Base-by-base conservation (phyloP, 192 early-diverging fungal species). In the Coemansia sp. region DNA sequence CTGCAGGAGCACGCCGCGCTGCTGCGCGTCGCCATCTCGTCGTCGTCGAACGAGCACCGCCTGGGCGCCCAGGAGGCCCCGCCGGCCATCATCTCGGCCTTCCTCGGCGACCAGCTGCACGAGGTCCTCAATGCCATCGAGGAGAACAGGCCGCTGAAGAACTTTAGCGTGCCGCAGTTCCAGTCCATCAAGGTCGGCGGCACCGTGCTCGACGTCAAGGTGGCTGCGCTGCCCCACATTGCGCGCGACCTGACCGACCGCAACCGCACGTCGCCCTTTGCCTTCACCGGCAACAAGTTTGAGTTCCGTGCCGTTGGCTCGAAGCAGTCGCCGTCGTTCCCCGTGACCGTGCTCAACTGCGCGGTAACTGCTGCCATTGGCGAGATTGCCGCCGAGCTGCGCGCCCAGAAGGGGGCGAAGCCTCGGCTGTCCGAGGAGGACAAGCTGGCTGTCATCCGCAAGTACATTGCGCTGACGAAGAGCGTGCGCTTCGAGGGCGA, bases 211-310 rank as follows among this genome's bases (percentile, higher is more conserved):
- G 95, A 97, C 76, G 86, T 99, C 69, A 97, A 97, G 88, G 93
- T 96, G 39, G 88, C 94, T 9, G 89, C 90, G 9, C 86, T 99
- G 45, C 95, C 97, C 62, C 84, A 86, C 71, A 95, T 99, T 70
- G 69, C 90, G 18, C 94, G 97, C 75, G 97, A 99, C 83, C 82
- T 99, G 74, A 99, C 97, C 18, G 97, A 99, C 84, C 94, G 97
- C 85, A 99, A 99, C 90, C 93, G 95, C 74, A 99, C 97, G 33
- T 97, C 95, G 58, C 95, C 97, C 38, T 97, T 99, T 63, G 97
- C 97, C 59, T 99, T 99, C 79, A 99, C 97, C 63, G 97, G 97
- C 40, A 99, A 99, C 91, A 99, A 99, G 88, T 99, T 99, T 69
- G 97, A 99, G 87, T 99, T 97, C 95, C 93, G 95, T 82, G 94